Base-by-base conservation (phyloP, 805 yeast genomes). In the Candida tallmaniae region DNA sequence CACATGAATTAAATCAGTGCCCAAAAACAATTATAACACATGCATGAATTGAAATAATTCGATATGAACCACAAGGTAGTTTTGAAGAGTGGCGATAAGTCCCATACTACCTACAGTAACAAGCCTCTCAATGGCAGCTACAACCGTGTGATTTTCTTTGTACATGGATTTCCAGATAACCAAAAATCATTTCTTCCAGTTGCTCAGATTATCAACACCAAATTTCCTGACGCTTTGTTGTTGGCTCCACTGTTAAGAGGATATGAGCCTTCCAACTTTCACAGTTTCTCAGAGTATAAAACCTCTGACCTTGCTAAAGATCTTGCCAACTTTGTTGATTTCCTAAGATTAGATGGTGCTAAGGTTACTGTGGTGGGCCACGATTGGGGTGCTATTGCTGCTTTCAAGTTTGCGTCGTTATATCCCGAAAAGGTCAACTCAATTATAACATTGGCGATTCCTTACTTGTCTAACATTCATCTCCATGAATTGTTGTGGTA, bases 351-450 rank as follows among this genome's bases (percentile, higher is more conserved):
- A 6, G 12, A 27, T 14, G 13, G 13, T 8, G 13, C 13, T n/a
- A 32, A 38, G n/a, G 59, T 64, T 8, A 68, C 64, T 41, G 36
- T 65, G 23, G 53, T 65, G 11, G 70, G 70, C 16, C 71, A 65
- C 42, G 71, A 65, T 44, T 65, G 71, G 71, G 71, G 71, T 14
- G 69, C 71, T 7, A 44, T 62, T 13, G 53, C 56, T 19, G 42
- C 63, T 5, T 62, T 51, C 45, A 60, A 60, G 38, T 46, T 64
- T 3, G 62, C 68, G 3, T 42, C 51, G 14, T 32, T 52, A 29
- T 63, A 54, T 32, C 70, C 70, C 1, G 60, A 60, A 4, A 31
- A 51, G 27, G 41, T 65, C 13, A 44, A 60, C 2, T 56, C 65
- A 10, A 45, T 54, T 35, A 60, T 51, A 9, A 51, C 64, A n/a